Evolutionary conservation across 176 grass and related monocot genomes (phyloP).

Genomic region (Bothriochloa decipiens): DNA sequence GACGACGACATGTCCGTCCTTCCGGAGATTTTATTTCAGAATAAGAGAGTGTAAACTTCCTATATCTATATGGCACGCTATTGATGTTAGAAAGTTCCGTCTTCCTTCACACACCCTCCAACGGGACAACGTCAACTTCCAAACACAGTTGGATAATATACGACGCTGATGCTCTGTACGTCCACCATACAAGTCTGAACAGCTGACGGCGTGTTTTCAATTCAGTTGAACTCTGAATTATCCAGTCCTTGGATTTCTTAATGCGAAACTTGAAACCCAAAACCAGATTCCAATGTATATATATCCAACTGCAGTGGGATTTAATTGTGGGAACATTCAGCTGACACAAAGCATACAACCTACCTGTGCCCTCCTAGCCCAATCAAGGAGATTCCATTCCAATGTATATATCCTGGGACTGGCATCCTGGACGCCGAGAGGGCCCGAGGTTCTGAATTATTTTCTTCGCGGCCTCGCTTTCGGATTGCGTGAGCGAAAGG

Average conservation of each 20-base stretch:
- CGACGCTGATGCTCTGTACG: too few relatives aligned
- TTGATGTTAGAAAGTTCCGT: too few relatives aligned
- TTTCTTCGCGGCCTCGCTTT: not conserved
- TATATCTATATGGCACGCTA: too few relatives aligned
- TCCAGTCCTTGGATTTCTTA: not conserved
- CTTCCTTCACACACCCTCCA: too few relatives aligned
- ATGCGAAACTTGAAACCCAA: not conserved
- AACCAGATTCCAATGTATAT: not conserved
- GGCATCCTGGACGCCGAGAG: too few relatives aligned
- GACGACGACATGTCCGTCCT: not conserved
- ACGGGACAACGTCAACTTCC: not conserved
- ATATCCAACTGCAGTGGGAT: too few relatives aligned
- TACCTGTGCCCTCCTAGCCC: too few relatives aligned
- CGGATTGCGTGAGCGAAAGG: not conserved
- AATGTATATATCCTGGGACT: not conserved
- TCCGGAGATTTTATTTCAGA: not conserved
- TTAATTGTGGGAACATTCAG: too few relatives aligned
- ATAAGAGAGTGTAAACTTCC: too few relatives aligned
- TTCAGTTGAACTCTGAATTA: not conserved
- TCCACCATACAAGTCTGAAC: not conserved
- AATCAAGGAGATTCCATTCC: not conserved
- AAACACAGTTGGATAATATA: not conserved
- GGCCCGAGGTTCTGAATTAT: not conserved
- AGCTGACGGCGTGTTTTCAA: not conserved
- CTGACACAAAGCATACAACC: too few relatives aligned